Evolutionary conservation across 139 green algal species (phyloP).

Genomic region (Spirogloea muscicola): DNA sequence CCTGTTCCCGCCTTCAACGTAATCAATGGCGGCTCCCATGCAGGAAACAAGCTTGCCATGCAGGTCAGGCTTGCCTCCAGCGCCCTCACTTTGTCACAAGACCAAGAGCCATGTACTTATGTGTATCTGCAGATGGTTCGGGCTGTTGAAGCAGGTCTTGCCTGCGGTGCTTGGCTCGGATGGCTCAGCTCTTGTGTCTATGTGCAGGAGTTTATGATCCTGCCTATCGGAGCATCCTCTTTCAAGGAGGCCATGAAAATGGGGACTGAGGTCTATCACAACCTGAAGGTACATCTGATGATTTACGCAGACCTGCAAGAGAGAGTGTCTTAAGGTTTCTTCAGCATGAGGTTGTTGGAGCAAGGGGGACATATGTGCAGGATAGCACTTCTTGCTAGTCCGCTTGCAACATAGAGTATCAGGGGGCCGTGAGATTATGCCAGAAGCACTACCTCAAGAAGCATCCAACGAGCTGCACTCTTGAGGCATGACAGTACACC

Average conservation of each 20-base stretch:
- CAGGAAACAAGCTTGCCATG: slow-evolving; percentile 96
- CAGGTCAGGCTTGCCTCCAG: slow-evolving; percentile 55
- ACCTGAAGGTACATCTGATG: slow-evolving; percentile 92
- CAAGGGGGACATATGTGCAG: too few relatives aligned
- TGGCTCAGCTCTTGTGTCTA: neutral
- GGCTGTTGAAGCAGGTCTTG: neutral
- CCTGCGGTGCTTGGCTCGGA: too few relatives aligned
- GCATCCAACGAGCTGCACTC: too few relatives aligned
- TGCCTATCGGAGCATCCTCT: slow-evolving; percentile 75
- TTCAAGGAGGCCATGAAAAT: slow-evolving; percentile 95
- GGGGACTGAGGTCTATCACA: slow-evolving; percentile 93
- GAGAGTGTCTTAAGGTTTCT: too few relatives aligned
- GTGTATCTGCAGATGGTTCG: slow-evolving; percentile 4
- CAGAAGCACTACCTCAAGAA: too few relatives aligned
- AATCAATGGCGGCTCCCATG: slow-evolving; percentile 98
- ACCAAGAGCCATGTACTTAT: neutral
- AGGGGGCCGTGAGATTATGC: too few relatives aligned
- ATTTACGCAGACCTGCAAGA: too few relatives aligned
- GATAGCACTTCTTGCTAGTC: too few relatives aligned
- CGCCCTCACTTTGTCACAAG: neutral
- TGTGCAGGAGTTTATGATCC: slow-evolving; percentile 96
- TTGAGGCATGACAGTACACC: too few relatives aligned
- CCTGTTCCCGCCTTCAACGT: slow-evolving; percentile 99
- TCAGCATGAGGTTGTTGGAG: too few relatives aligned
- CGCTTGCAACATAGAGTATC: too few relatives aligned